A percentile compares a stretch with the other conserved stretches of the same genome.
These are phyloP conservation scores for Corymbia maculata DNA, from an alignment of 345 rosid genomes.

Conservation along the genomic window DNA sequence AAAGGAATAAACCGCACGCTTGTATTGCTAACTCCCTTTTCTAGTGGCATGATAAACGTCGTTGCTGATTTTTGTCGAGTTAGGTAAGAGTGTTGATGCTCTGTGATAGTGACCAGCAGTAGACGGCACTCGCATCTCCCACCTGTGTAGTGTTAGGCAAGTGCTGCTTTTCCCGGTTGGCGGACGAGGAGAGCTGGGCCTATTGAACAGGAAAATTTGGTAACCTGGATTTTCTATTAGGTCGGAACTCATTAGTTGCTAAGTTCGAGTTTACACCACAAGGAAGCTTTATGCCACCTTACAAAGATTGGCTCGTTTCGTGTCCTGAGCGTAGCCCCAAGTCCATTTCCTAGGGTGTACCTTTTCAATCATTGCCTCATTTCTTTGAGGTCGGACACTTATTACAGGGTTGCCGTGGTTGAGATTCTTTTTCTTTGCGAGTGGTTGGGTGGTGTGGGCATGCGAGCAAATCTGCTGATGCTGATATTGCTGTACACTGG, in stretches of 20 bases:
- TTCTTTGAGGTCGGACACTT: neutral
- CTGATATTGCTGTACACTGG: too few species aligned
- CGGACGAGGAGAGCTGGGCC: neutral
- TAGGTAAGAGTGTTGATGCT: neutral
- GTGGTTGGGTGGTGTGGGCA: neutral
- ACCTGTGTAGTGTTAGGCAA: neutral
- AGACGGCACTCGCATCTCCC: neutral
- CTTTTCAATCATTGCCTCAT: neutral
- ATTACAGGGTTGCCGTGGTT: neutral
- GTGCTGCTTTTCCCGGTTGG: neutral
- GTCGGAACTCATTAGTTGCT: neutral
- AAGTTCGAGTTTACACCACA: neutral
- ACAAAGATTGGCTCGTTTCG: neutral
- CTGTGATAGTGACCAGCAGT: neutral
- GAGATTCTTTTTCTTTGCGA: neutral
- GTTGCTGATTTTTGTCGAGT: neutral
- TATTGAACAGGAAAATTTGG: neutral
- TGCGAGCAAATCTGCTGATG: neutral
- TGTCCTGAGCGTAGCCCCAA: neutral
- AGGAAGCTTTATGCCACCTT: neutral
- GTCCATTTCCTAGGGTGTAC: neutral
- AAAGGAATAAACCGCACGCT: neutral
- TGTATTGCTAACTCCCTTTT: neutral
- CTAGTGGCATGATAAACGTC: neutral
- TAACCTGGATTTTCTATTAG: neutral